Evolutionary conservation across 192 early-diverging fungal genomes (phyloP).

Genomic region (Haplosporangium gracile): DNA sequence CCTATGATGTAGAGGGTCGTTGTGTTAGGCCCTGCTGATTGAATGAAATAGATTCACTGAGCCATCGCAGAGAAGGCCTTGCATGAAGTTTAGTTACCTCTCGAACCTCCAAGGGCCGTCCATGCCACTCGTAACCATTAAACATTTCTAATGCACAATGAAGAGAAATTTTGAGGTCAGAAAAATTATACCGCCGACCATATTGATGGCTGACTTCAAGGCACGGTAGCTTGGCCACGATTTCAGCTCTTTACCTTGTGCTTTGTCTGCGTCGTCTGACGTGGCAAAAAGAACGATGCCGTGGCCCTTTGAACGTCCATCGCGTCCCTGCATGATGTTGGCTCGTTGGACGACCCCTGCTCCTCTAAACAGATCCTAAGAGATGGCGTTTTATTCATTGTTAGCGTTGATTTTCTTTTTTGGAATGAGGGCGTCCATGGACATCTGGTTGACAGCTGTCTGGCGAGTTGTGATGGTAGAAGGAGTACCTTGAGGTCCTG

Average conservation of each 20-base stretch:
- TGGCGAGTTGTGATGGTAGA: neutral
- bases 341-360: constrained; percentile 70
- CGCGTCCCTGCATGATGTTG: constrained; percentile 63
- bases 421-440: neutral
- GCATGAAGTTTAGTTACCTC: constrained; percentile 36
- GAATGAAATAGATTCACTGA: neutral
- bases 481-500: constrained; percentile 38
- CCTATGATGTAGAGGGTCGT: constrained; percentile 26
- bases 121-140: constrained; percentile 58
- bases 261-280: constrained; percentile 70
- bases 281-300: constrained; percentile 72
- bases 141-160: constrained; percentile 44
- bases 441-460: neutral
- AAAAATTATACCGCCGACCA: neutral
- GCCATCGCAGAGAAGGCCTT: neutral
- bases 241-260: constrained; percentile 54
- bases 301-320: constrained; percentile 75
- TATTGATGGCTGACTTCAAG: neutral
- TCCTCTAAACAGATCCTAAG: constrained; percentile 66
- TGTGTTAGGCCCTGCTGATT: neutral
- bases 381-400: neutral
- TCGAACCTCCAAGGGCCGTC: constrained; percentile 57
- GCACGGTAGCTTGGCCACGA: no score
- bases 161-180: neutral
- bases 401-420: neutral